Conservation (phyloP, 805 yeast species). For the Hanseniaspora taiwanica region DNA sequence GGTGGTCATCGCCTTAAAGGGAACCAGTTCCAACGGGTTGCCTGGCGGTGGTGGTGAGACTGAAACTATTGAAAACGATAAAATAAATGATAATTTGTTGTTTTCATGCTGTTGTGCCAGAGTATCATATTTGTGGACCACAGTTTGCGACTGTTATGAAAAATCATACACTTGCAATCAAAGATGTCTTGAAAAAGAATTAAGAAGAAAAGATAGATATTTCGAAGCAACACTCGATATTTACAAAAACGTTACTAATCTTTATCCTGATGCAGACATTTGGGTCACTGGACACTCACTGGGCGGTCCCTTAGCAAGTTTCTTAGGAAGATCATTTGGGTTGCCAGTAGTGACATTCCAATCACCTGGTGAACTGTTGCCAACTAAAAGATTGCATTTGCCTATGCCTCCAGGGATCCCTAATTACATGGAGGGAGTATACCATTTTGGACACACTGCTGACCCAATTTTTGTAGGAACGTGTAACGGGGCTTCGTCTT, state of each 20-base stretch:
- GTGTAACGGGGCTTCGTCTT: slow-evolving; percentile 83
- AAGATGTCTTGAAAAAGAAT: slow-evolving; percentile 66
- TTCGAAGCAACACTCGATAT: slow-evolving; percentile 69
- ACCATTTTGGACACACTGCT: slow-evolving; percentile 95
- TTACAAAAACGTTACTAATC: slow-evolving; percentile 50
- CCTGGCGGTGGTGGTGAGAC: slow-evolving; percentile 69
- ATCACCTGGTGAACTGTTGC: slow-evolving; percentile 84
- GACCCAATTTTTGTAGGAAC: slow-evolving; percentile 96
- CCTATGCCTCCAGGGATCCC: slow-evolving; percentile 92
- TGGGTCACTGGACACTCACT: slow-evolving; percentile 95
- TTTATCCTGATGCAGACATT: slow-evolving; percentile 59
- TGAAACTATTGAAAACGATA: slow-evolving; percentile 73
- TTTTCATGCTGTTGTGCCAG: slow-evolving; percentile 96
- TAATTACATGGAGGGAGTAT: slow-evolving; percentile 60
- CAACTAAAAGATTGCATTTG: slow-evolving; percentile 71
- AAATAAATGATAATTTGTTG: slow-evolving; percentile 71
- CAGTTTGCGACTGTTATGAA: slow-evolving; percentile 89
- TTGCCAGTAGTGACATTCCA: slow-evolving; percentile 82
- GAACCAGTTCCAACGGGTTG: slow-evolving; percentile 75
- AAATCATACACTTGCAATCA: slow-evolving; percentile 80
- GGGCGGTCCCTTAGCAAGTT: slow-evolving; percentile 75
- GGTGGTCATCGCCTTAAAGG: slow-evolving; percentile 75
- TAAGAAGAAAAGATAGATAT: slow-evolving; percentile 64
- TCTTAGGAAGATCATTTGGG: slow-evolving; percentile 82
- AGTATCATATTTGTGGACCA: slow-evolving; percentile 79